Evolutionary conservation across 1,284 basidiomycete genomes (phyloP), one percentile per base, ranked within the genome.

Genomic region (Boletus hoseneyae): DNA sequence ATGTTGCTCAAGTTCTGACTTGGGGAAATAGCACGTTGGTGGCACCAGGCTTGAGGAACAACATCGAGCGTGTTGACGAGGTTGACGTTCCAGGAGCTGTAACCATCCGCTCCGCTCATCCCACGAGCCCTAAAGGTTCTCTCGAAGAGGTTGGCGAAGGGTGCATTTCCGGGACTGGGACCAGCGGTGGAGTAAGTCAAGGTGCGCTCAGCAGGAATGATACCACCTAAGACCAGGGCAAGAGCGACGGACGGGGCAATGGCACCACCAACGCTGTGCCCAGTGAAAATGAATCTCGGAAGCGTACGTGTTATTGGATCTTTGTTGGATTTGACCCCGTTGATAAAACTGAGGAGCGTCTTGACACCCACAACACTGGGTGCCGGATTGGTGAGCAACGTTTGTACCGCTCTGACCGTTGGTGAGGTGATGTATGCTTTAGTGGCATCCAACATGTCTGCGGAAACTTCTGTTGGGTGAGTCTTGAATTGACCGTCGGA

Each of bases 41-140:
- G 15, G 11, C 49, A 47, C 58, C 58, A 61, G 5, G 46, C 47
- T 16, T 57, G 53, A 19, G 58, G 53, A 1, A 53, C 41, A 15
- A 53, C 39, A 3, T 59, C 53, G 16, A 48, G 38, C 5, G 42
- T 42, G 33, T 59, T 61, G 36, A 61, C 48, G 3, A 61, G 40
- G 36, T 59, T 61, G n/a, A 32, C 25, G 34, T 61, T 59, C 59
- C 58, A 61, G 2, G 47, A 33, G 10, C 45, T n/a, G 36, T 57
- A 53, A 25, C 39, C 42, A 7, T 13, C 16, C 3, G 18, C 35
- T 29, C 25, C 29, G 1, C n/a, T 2, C 21, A 23, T 15, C 10
- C 13, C 30, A 12, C 42, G 32, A 11, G 18, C 6, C 3, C 42
- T 53, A 21, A 53, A 47, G 1, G 46, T 60, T 12, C 7, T 6